Percentiles rank a stretch among this genome's conserved stretches.
Evolutionary conservation across 2,329 filamentous ascomycete species (phyloP).

Genomic region (Hypoxylon sp.): DNA sequence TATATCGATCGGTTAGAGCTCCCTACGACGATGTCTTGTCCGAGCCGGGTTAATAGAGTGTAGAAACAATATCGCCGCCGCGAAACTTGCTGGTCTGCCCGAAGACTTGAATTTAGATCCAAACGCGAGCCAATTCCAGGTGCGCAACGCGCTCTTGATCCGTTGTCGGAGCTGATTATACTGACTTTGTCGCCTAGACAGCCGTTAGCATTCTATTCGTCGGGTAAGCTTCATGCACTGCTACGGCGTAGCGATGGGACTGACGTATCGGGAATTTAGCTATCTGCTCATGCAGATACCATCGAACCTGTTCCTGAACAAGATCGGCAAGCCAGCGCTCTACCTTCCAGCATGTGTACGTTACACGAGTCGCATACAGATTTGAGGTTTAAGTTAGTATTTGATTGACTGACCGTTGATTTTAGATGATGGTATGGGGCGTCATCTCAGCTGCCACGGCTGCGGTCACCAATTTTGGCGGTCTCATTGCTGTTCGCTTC

Average conservation of each 20-base stretch:
- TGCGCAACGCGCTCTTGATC: constrained; percentile 32
- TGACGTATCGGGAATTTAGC: constrained; percentile 45
- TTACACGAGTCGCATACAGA: constrained; percentile 24
- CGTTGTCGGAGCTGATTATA: background rate
- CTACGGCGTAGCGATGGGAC: background rate
- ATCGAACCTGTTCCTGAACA: constrained; percentile 66
- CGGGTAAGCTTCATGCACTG: constrained; percentile 55
- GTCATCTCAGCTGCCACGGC: constrained; percentile 62
- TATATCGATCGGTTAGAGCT: constrained; percentile 51
- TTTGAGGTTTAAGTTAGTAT: background rate
- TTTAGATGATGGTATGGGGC: constrained; percentile 65
- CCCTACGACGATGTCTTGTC: background rate
- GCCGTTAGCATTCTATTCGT: constrained; percentile 67
- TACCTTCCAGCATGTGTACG: constrained; percentile 63
- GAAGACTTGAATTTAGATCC: constrained; percentile 54
- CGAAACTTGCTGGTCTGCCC: constrained; percentile 65
- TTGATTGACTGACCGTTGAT: constrained; percentile 32
- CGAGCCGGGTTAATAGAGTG: constrained; percentile 26
- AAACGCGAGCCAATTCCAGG: constrained; percentile 56
- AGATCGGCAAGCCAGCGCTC: constrained; percentile 64
- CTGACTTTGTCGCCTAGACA: constrained; percentile 53
- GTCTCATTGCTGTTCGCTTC: constrained; percentile 60
- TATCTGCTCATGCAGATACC: constrained; percentile 68
- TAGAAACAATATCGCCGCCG: constrained; percentile 71
- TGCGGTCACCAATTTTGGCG: constrained; percentile 55